These are phyloP conservation scores for Trichoderma hamatum DNA, from an alignment of 2,329 filamentous ascomycete genomes.

Conservation along the genomic window DNA sequence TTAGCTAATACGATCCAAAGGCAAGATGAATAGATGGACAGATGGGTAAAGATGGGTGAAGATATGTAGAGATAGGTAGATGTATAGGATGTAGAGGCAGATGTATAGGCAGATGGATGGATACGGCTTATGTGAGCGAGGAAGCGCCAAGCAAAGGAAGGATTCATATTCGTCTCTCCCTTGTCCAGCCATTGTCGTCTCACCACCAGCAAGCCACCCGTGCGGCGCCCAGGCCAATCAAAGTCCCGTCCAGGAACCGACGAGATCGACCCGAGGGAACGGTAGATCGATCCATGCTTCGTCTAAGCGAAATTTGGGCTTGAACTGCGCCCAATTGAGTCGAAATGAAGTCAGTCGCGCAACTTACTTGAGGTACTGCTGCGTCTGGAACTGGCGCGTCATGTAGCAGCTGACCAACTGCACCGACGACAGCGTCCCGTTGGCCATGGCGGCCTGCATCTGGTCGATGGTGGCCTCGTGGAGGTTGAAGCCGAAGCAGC, in stretches of 20 bases:
- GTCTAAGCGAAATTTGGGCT: not conserved
- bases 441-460: constrained; percentile 61
- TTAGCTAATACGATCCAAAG: not conserved
- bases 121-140: not conserved
- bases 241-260: not conserved
- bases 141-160: not conserved
- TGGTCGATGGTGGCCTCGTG: constrained; percentile 72
- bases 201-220: constrained; percentile 10
- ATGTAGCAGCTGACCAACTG: constrained; percentile 66
- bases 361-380: constrained; percentile 64
- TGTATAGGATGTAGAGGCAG: no score
- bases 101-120: not conserved
- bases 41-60: no score
- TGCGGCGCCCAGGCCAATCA: not conserved
- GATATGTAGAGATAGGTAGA: not conserved
- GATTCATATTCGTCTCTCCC: not conserved
- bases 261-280: not conserved
- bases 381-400: constrained; percentile 61
- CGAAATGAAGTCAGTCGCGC: not conserved
- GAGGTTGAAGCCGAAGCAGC: constrained; percentile 61
- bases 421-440: constrained; percentile 58
- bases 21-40: not conserved
- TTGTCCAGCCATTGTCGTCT: not conserved
- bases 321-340: no score
- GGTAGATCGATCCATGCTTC: constrained; percentile 5